Percentiles rank a stretch among this genome's conserved stretches.
phyloP scores from a whole-genome alignment of 2,329 filamentous ascomycete species.

The Zalaria sp. region DNA sequence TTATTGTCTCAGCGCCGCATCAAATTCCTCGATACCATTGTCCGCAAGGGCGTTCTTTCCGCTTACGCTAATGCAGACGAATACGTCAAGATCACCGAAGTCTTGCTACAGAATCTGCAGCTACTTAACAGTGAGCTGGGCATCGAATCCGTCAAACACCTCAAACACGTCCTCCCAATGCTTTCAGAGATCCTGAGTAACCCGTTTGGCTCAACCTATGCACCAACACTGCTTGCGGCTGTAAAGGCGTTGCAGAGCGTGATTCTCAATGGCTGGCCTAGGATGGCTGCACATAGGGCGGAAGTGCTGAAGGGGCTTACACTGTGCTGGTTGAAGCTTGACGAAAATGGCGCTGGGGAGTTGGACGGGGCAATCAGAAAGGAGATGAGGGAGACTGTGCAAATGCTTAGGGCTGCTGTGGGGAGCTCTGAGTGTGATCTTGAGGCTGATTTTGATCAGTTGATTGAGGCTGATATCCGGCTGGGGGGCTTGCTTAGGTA shows the following conservation, averaged over 20 bases:
- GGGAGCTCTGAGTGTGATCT: slow-evolving; percentile 12
- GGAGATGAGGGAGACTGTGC: slow-evolving; percentile 10
- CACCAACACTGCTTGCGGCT: slow-evolving; percentile 39
- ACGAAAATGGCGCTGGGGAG: slow-evolving; percentile 5
- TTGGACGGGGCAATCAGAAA: slow-evolving; percentile 9
- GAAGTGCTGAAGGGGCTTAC: slow-evolving; percentile 48
- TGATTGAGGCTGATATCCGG: slow-evolving; percentile 16
- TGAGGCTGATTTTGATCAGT: slow-evolving; percentile 10
- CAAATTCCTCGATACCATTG: slow-evolving; percentile 28
- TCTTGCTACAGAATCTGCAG: slow-evolving; percentile 39
- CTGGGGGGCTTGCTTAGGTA: slow-evolving; percentile 12
- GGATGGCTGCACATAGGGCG: slow-evolving; percentile 47
- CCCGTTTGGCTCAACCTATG: slow-evolving; percentile 47
- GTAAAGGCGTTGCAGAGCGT: slow-evolving; percentile 40
- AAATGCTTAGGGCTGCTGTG: slow-evolving; percentile 12
- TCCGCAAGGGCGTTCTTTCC: slow-evolving; percentile 28
- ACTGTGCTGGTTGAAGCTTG: slow-evolving; percentile 21
- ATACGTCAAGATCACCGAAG: slow-evolving; percentile 40
- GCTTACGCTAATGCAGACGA: slow-evolving; percentile 43
- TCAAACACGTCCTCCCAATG: slow-evolving; percentile 56
- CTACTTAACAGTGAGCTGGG: slow-evolving; percentile 42
- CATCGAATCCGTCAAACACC: slow-evolving; percentile 50
- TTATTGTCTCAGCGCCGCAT: slow-evolving; percentile 12
- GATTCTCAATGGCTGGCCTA: slow-evolving; percentile 54
- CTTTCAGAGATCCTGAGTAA: slow-evolving; percentile 51